Percentiles rank a stretch among this genome's conserved stretches.
Conservation (phyloP, 345 rosid genomes). For the Populus simonii region DNA sequence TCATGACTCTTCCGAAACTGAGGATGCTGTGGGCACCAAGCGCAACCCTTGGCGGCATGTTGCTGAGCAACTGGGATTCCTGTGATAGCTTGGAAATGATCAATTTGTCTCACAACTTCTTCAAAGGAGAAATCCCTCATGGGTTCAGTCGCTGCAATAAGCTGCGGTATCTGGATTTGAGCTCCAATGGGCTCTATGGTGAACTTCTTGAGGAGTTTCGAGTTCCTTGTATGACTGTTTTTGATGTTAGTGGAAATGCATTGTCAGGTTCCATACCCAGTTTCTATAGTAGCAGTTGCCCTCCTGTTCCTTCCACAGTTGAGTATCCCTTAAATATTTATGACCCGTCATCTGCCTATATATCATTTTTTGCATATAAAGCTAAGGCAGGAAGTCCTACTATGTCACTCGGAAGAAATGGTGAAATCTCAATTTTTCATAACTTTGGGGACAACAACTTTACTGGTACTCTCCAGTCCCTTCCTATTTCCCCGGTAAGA, state of each 20-base stretch:
- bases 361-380: constrained; percentile 46
- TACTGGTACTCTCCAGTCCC: constrained; percentile 50
- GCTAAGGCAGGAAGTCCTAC: constrained; percentile 39
- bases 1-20: constrained; percentile 62
- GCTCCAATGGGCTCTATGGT: constrained; percentile 61
- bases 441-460: constrained; percentile 74
- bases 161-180: constrained; percentile 65
- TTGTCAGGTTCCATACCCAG: constrained; percentile 71
- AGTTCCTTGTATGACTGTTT: constrained; percentile 82
- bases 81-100: constrained; percentile 78
- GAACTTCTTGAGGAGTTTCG: constrained; percentile 49
- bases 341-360: constrained; percentile 50
- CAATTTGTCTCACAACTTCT: constrained; percentile 70
- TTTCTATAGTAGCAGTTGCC: constrained; percentile 46
- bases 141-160: constrained; percentile 59
- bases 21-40: constrained; percentile 86
- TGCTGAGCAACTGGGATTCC: constrained; percentile 65
- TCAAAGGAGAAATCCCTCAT: constrained; percentile 52
- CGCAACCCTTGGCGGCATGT: constrained; percentile 60
- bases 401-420: constrained; percentile 33
- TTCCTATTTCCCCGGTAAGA: constrained; percentile 58
- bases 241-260: constrained; percentile 65
- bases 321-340: constrained; percentile 26
- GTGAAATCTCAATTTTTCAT: constrained; percentile 47
- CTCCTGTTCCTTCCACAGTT: constrained; percentile 35